Evolutionary conservation across 192 early-diverging fungal species (phyloP), one percentile per base, ranked within the genome.

Genomic region (Phycomyces blakesleeanus): DNA sequence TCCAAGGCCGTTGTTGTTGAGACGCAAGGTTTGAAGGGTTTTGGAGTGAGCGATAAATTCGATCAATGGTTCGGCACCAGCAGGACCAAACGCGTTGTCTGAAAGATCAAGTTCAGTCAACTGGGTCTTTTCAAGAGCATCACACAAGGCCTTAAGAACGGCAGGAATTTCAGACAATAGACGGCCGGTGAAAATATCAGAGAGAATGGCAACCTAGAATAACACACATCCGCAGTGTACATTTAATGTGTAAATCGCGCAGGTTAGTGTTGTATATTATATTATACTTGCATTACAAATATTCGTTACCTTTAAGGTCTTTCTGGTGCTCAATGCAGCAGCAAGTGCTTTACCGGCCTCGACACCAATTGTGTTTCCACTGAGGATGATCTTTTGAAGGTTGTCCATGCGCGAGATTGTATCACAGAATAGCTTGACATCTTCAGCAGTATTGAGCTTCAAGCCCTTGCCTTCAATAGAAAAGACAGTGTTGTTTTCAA

Each of bases 41-140:
- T 85, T 80, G 70, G 91, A 93, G 65, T 90, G 86, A 69, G 82
- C 86, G 50, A 97, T 75, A 54, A 98, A 92, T 34, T 87, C 80
- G 16, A 91, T 78, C 78, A 98, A 82, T 5, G 94, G 93, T 40
- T 87, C 81, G 26, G 94, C 93, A 27, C 97, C 97, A 39, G 89
- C 87, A 14, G 96, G 95, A 18, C 96, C 96, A 79, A 98, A 98
- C n/a, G 96, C 96, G 66, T 98, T 98, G 75, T 98, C 95, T 9
- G 85, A 91, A 20, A 95, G 70, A 75, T 93, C 88, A 24, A 93
- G 78, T 72, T 95, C 90, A n/a, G 87, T 76, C 18, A 96, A 81
- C 22, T 85, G 83, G 68, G 90, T 91, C 62, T 94, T 86, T 57
- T 84, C 81, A 29, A 97, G 81, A 5, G 93, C 90, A 53, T 87